phyloP scores from a whole-genome alignment of 139 green algal species.

The Pseudopediastrum boryanum region DNA sequence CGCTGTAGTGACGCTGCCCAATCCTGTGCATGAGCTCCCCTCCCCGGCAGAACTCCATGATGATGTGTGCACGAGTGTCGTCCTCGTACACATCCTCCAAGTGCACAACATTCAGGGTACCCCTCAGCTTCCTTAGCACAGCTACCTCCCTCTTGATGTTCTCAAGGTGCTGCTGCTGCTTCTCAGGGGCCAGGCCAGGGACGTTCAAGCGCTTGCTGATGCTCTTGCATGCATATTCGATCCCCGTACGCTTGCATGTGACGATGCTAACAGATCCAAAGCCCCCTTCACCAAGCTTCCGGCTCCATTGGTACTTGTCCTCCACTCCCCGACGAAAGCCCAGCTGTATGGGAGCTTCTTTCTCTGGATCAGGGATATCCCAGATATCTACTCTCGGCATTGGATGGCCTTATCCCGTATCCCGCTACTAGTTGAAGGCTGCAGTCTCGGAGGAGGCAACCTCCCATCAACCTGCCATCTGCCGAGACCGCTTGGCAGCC shows the following conservation, averaged over 20 bases:
- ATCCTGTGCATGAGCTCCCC: conserved; percentile 83
- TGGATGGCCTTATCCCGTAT: too few species aligned
- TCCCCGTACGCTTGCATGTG: conserved; percentile 45
- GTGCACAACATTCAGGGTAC: conserved; percentile 83
- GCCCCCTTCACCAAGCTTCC: conserved; percentile 75
- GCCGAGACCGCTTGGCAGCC: too few species aligned
- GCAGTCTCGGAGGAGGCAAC: too few species aligned
- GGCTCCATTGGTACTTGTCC: conserved; percentile 4
- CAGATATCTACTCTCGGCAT: conserved; percentile 61
- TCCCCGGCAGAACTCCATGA: conserved; percentile 88
- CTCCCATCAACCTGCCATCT: too few species aligned
- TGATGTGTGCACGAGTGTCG: conserved; percentile 74
- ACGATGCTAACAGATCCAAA: conserved; percentile 76
- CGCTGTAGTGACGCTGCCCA: conserved; percentile 73
- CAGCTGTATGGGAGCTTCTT: neutral
- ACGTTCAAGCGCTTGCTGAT: conserved; percentile 77
- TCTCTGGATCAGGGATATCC: conserved; percentile 30
- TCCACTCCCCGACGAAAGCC: conserved; percentile 13
- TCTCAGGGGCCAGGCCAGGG: conserved; percentile 58
- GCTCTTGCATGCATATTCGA: conserved; percentile 82
- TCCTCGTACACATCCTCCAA: conserved; percentile 84
- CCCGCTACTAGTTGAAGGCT: too few species aligned
- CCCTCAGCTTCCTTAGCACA: conserved; percentile 64
- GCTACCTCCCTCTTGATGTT: conserved; percentile 76
- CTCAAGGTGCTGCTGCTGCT: conserved; percentile 78